Base-by-base conservation (phyloP, 2,329 filamentous ascomycete genomes). In the Ascochyta koolunga region DNA sequence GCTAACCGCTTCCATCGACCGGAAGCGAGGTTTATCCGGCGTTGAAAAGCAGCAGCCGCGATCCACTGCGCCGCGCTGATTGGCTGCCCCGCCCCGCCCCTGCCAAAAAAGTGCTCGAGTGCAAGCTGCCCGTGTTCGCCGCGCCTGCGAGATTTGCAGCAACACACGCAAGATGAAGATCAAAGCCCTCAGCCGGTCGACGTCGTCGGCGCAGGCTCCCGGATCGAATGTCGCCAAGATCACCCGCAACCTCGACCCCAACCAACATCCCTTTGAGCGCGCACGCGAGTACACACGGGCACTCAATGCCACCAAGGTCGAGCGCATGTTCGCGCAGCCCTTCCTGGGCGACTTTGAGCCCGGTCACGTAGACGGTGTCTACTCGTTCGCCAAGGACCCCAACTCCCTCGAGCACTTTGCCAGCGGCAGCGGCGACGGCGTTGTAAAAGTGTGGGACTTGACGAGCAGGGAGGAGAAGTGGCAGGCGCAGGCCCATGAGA, bases 391-490 rank as follows among this genome's bases (percentile, higher is more conserved):
- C 11, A 80, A 80, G 53, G 79, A 81, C 56, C 79, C 79, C 2
- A 74, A 76, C 32, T 76, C 76, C 2, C 69, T 81, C 24, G 77
- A 80, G 46, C 74, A 76, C 43, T 77, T 81, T 39, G 72, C 72
- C 15, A 68, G 64, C 40, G 72, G 72, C 27, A 73, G 69, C 45
- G 72, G 93, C 60, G 95, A 99, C 75, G 93, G 95, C 61, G 86
- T 97, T 9, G 85, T 99, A 53, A 99, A 99, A 77, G 89, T 95
- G 29, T 96, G 92, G 92, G 89, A 96, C 75, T 78, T 95, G 64
- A 84, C 87, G 8, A 88, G 82, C 58, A 80, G 85, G 51, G 86
- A 89, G 24, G 89, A 95, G 71, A 82, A 88, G 41, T 93, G 90
- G 88, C 83, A 90, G 66, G 83, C 84, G 3, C 86, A 89, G 59